phyloP scores from a whole-genome alignment of 768 basidiomycete species.

The Xerocomus brunneocitrinus region DNA sequence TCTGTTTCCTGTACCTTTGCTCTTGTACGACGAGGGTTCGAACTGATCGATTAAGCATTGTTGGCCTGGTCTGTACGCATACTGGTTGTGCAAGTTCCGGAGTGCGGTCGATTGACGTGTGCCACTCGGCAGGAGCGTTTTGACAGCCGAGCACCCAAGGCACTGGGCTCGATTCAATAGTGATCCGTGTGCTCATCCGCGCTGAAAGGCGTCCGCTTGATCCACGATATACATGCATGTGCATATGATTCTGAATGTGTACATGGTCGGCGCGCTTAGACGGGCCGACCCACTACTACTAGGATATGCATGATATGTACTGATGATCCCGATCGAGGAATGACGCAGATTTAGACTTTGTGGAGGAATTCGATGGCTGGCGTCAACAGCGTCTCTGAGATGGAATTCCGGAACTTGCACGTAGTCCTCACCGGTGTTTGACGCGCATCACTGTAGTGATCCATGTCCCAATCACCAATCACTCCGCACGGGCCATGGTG shows the following conservation, averaged over 20 bases:
- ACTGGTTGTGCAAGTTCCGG: neutral
- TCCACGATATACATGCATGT: neutral
- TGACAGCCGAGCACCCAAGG: neutral
- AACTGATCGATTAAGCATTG: too few relatives aligned
- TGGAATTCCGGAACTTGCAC: neutral
- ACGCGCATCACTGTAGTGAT: neutral
- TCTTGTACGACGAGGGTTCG: neutral
- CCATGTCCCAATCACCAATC: neutral
- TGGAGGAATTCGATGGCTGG: neutral
- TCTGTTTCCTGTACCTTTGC: neutral
- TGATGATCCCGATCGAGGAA: neutral
- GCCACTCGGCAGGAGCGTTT: neutral
- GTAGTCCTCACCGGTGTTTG: neutral
- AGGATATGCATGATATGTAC: neutral
- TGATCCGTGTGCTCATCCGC: neutral
- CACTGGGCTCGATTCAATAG: neutral
- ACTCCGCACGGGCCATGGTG: neutral
- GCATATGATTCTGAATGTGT: neutral
- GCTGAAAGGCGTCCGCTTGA: neutral
- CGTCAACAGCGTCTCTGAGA: neutral
- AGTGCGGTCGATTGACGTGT: neutral
- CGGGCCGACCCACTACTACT: neutral
- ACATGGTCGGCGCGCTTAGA: neutral
- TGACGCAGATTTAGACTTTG: constrained; percentile 1
- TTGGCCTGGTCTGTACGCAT: neutral